Evolutionary conservation across 1,139 yeast species (phyloP).

Genomic region (Taphrina sp.): DNA sequence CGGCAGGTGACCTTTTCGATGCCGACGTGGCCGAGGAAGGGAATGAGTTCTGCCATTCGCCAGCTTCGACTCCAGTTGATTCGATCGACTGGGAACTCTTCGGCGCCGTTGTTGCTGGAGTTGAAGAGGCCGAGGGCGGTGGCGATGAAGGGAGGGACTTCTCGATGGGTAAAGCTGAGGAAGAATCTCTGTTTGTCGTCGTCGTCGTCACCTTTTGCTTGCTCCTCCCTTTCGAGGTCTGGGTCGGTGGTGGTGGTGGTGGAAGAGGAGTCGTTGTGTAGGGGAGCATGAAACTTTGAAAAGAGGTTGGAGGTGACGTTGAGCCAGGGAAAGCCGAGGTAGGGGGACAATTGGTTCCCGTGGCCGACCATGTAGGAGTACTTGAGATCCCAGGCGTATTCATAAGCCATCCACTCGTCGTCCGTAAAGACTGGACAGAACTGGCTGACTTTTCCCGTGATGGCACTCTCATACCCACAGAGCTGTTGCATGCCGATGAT

Average conservation of each 20-base stretch:
- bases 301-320: conserved; percentile 27
- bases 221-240: too few species aligned
- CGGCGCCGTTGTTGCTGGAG: conserved; percentile 13
- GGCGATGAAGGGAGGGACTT: conserved; percentile 27
- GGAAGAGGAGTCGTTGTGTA: background rate
- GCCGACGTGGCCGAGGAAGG: conserved; percentile 29
- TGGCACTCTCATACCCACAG: conserved; percentile 29
- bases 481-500: conserved; percentile 30
- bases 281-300: conserved; percentile 24
- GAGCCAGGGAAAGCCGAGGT: conserved; percentile 30
- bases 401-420: conserved; percentile 32
- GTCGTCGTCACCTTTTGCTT: too few species aligned
- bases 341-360: conserved; percentile 24
- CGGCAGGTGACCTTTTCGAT: conserved; percentile 25
- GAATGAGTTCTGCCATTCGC: conserved; percentile 29
- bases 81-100: conserved; percentile 25
- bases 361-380: conserved; percentile 30
- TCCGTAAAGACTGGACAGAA: conserved; percentile 29
- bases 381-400: conserved; percentile 26
- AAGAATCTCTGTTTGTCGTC: conserved; percentile 26
- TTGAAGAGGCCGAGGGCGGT: conserved; percentile 30
- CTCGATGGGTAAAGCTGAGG: conserved; percentile 27
- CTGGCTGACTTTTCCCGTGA: conserved; percentile 8
- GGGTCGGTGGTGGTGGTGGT: background rate
- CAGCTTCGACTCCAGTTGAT: conserved; percentile 28